phyloP scores from a whole-genome alignment of 768 basidiomycete species.

The Cystofilobasidium bisporidii region DNA sequence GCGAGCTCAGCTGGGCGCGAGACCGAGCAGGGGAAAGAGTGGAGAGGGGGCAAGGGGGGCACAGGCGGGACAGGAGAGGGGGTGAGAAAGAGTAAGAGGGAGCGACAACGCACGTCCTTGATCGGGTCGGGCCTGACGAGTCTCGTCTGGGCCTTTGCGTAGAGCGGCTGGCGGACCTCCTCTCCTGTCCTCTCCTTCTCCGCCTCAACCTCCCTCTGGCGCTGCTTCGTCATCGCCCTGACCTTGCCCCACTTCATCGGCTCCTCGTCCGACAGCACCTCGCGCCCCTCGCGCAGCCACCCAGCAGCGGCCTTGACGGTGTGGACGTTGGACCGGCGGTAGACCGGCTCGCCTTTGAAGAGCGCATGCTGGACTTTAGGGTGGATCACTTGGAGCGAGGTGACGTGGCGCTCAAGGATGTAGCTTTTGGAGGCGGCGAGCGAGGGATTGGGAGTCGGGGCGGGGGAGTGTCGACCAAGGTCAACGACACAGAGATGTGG shows the following conservation, averaged over 20 bases:
- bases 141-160: conserved; percentile 75
- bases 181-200: conserved; percentile 44
- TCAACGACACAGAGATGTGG: too few species aligned
- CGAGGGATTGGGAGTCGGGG: too few species aligned
- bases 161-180: conserved; percentile 76
- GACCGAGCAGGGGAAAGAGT: too few species aligned
- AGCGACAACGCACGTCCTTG: conserved; percentile 50
- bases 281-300: conserved; percentile 82
- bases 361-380: conserved; percentile 60
- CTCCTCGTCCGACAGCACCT: conserved; percentile 61
- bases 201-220: conserved; percentile 62
- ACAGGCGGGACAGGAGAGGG: too few species aligned
- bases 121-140: conserved; percentile 68
- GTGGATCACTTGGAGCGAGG: conserved; percentile 73
- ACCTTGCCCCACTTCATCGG: conserved; percentile 84
- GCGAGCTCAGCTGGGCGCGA: too few species aligned
- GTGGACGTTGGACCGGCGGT: conserved; percentile 72
- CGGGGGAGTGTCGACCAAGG: too few species aligned
- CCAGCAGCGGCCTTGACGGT: conserved; percentile 81
- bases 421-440: conserved; percentile 47
- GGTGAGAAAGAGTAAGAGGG: too few species aligned
- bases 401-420: conserved; percentile 75
- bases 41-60: not conserved
- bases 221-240: conserved; percentile 67
- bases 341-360: conserved; percentile 88